phyloP scores from a whole-genome alignment of 1,284 basidiomycete genomes.

The Irpex sp. region DNA sequence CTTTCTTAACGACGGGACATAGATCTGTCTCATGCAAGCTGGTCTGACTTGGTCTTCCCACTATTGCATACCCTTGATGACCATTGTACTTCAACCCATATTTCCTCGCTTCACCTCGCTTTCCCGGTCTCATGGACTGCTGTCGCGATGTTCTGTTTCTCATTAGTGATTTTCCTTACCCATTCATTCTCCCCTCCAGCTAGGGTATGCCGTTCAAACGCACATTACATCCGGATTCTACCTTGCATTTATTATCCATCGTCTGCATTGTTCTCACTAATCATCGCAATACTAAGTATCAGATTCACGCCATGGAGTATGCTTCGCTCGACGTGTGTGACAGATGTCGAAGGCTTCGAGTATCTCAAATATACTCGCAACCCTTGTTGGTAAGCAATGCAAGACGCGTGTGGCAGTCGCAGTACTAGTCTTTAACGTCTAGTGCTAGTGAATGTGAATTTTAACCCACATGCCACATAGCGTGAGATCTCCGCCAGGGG shows the following conservation, averaged over 20 bases:
- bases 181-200: slow-evolving; percentile 4
- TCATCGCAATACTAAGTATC: neutral
- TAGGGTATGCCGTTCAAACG: neutral
- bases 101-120: neutral
- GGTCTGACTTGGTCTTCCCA: slow-evolving; percentile 26
- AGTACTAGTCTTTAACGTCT: too few relatives aligned
- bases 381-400: too few relatives aligned
- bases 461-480: too few relatives aligned
- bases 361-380: too few relatives aligned
- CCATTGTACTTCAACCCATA: slow-evolving; percentile 11
- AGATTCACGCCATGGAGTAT: neutral
- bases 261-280: slow-evolving; percentile 1
- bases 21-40: slow-evolving; percentile 22
- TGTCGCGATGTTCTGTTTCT: slow-evolving; percentile 16
- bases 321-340: too few relatives aligned
- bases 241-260: neutral
- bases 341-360: too few relatives aligned
- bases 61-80: slow-evolving; percentile 22
- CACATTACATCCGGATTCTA: slow-evolving; percentile 2
- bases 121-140: neutral
- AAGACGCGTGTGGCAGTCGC: too few relatives aligned
- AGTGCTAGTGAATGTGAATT: too few relatives aligned
- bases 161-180: slow-evolving; percentile 15
- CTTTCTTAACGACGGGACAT: slow-evolving; percentile 15
- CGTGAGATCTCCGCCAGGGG: too few relatives aligned